These are phyloP conservation scores for Dillenia suffruticosa DNA, from an alignment of 164 flowering plant species.

Conservation along the genomic window DNA sequence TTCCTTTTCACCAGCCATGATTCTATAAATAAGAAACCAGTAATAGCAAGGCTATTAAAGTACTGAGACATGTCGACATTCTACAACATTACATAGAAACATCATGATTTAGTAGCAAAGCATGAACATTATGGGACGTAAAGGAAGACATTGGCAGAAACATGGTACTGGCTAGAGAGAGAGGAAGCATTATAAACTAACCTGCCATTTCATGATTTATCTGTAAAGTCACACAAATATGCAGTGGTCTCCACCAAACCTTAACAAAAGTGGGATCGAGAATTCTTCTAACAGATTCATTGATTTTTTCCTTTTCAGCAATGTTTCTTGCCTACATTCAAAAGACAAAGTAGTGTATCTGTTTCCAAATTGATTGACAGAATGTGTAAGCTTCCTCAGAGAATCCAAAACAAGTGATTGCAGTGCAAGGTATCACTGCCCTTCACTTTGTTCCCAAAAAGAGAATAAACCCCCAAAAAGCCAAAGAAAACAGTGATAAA, in stretches of 20 bases:
- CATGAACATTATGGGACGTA: too few relatives aligned
- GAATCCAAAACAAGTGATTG: conserved; percentile 17
- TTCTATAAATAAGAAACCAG: too few relatives aligned
- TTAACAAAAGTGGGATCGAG: conserved; percentile 10
- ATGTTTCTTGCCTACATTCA: neutral
- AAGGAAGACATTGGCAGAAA: too few relatives aligned
- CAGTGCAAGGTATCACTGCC: conserved; percentile 26
- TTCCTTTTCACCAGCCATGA: too few relatives aligned
- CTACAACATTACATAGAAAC: too few relatives aligned
- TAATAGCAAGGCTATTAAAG: too few relatives aligned
- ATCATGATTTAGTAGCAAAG: too few relatives aligned
- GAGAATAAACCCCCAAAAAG: conserved; percentile 17
- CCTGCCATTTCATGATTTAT: conserved; percentile 9
- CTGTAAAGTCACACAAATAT: conserved; percentile 6
- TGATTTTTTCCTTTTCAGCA: neutral
- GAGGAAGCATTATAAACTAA: conserved; percentile 1
- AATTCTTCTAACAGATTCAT: conserved; percentile 9
- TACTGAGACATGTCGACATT: too few relatives aligned
- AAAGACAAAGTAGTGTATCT: conserved; percentile 9
- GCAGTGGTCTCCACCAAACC: conserved; percentile 11
- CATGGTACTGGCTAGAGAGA: too few relatives aligned
- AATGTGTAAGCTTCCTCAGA: conserved; percentile 20
- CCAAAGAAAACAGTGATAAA: conserved; percentile 5
- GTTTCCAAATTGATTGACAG: conserved; percentile 10
- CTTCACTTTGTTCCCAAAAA: conserved; percentile 22